Conservation (phyloP, 768 basidiomycete species). For the Hortiboletus campestris region DNA sequence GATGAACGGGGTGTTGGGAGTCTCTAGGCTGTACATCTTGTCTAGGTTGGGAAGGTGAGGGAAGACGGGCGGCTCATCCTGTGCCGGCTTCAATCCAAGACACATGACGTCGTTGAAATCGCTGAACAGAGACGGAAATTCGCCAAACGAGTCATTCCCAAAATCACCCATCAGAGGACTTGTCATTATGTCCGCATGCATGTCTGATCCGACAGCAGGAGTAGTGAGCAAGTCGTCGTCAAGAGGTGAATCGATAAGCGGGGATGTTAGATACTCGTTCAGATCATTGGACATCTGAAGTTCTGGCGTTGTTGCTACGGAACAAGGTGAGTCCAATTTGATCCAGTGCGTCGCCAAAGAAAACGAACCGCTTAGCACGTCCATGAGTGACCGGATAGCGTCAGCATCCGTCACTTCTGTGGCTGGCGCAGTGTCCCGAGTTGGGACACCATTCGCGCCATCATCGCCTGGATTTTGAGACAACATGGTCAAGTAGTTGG, state of each 20-base stretch:
- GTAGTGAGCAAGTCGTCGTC: slow-evolving; percentile 46
- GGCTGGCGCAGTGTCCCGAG: slow-evolving; percentile 27
- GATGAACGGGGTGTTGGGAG: slow-evolving; percentile 51
- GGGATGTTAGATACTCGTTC: slow-evolving; percentile 46
- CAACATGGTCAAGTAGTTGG: slow-evolving; percentile 72
- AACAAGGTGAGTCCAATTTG: neutral
- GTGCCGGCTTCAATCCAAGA: slow-evolving; percentile 12
- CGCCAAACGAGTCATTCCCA: slow-evolving; percentile 31
- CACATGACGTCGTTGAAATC: slow-evolving; percentile 20
- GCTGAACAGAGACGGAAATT: slow-evolving; percentile 34
- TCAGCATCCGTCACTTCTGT: slow-evolving; percentile 27
- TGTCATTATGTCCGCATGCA: slow-evolving; percentile 39
- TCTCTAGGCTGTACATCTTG: slow-evolving; percentile 43
- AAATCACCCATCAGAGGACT: slow-evolving; percentile 41
- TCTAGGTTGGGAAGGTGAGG: slow-evolving; percentile 31
- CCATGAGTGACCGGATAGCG: slow-evolving; percentile 38
- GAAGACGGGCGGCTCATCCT: slow-evolving; percentile 4
- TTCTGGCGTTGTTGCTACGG: slow-evolving; percentile 36
- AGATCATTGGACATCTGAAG: slow-evolving; percentile 37
- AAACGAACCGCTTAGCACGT: slow-evolving; percentile 38
- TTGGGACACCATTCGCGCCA: slow-evolving; percentile 33
- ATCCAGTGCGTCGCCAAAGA: neutral
- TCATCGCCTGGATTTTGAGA: slow-evolving; percentile 45
- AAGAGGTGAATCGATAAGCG: slow-evolving; percentile 45
- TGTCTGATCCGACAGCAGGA: slow-evolving; percentile 39